These are phyloP conservation scores for Bruguiera sexangula DNA, from an alignment of 345 rosid species.

Conservation along the genomic window DNA sequence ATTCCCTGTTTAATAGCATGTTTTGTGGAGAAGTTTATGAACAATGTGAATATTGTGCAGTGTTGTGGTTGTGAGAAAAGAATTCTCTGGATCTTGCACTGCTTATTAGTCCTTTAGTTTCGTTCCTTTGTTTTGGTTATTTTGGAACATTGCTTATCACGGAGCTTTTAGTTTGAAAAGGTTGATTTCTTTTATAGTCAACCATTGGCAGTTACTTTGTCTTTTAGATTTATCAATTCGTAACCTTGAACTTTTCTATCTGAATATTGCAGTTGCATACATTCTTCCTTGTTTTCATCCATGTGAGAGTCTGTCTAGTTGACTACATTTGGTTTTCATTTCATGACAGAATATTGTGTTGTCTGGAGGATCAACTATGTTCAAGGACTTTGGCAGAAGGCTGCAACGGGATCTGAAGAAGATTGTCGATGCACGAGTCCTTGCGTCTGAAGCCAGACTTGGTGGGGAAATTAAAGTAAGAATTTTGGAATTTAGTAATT, in stretches of 20 bases:
- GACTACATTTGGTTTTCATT: slow-evolving; percentile 11
- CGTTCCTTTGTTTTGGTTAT: neutral
- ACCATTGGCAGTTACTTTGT: neutral
- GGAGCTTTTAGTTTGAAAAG: no score
- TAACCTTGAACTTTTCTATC: neutral
- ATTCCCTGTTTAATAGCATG: neutral
- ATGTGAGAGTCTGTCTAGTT: neutral
- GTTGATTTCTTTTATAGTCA: neutral
- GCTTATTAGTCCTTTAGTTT: neutral
- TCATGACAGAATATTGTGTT: slow-evolving; percentile 78
- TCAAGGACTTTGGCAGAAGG: slow-evolving; percentile 95
- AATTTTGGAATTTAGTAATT: neutral
- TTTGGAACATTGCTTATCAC: neutral
- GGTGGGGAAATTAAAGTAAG: slow-evolving; percentile 74
- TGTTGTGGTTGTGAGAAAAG: neutral
- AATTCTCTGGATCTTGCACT: neutral
- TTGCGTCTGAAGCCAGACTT: slow-evolving; percentile 70
- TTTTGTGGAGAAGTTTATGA: neutral
- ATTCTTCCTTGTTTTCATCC: neutral
- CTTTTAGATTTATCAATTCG: neutral
- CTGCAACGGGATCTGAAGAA: slow-evolving; percentile 94
- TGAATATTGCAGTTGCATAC: neutral
- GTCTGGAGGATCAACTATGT: slow-evolving; percentile 99
- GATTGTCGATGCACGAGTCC: slow-evolving; percentile 86
- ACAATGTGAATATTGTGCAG: neutral